Evolutionary conservation across 257 asterid genomes (phyloP), one percentile per base, ranked within the genome.

Genomic region (Solanum pimpinellifolium): DNA sequence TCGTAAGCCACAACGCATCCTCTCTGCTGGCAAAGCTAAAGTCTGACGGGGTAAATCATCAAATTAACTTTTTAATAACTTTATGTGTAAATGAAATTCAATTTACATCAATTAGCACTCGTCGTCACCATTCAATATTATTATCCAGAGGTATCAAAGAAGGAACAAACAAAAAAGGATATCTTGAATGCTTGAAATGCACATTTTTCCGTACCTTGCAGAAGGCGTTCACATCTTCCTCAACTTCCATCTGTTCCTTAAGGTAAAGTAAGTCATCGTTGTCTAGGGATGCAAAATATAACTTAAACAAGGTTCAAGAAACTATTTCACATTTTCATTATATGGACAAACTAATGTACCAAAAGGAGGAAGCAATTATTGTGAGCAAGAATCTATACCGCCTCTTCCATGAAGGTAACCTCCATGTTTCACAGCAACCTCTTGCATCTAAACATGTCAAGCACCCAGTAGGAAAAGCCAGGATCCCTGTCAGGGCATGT

Each of bases 171-270:
- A 37, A 86, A 84, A 96, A 97, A 98, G 99, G 99, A 97, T 94
- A 97, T 95, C 90, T 95, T 95, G 90, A 93, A 97, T 83, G 98
- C 98, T 77, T 96, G 97, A 94, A 95, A 97, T 16, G 99, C 99
- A 49, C 98, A 96, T 88, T 95, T 97, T 93, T 95, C 98, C 31
- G 98, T 94, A 81, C 98, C 96, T 78, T 95, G 94, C 83, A 97
- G 94, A 89, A 95, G 97, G 31, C 98, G 99, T 86, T 97, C 98
- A 98, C 98, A 90, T 97, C 98, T 88, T 97, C 98, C 91, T 97
- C 98, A 11, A 97, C 99, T 91, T 97, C 98, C 98, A 94, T 97
- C 92, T 95, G 98, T 96, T 97, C 99, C 95, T 97, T 97, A 35
- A 97, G 98, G 91, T 97, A 97, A 86, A 97, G 99, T 87, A 97